Evolutionary conservation across 495 filamentous ascomycete genomes (phyloP), one percentile per base, ranked within the genome.

Genomic region (Aspergillus indologenus): DNA sequence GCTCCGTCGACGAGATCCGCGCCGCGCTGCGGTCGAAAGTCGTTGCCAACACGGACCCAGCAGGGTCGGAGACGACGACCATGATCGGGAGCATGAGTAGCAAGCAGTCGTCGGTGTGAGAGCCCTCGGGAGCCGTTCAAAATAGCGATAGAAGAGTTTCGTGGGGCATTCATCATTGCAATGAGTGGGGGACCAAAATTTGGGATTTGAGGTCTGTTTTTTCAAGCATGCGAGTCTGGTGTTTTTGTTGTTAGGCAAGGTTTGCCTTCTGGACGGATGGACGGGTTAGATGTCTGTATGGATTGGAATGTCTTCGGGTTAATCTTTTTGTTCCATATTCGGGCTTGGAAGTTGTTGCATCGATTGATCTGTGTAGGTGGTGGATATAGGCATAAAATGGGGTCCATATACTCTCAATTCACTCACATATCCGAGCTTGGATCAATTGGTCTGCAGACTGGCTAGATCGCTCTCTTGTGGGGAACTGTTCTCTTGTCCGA

Each of bases 1-100:
- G 82, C 53, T 81, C 77, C 53, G 78, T 86, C 56, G 74, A 74
- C 1, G 83, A 87, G 54, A 88, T 90, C 57, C 72, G 85, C 12
- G 70, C 70, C 15, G 81, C 82, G 2, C 66, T 88, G 54, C 69
- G 60, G 29, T 59, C 77, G 0, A 86, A 81, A 65, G 73, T 74
- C 12, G 61, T 75, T 57, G 66, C 68, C 4, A 70, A 60, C 48
- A 55, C 61, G 4, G 50, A 53, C 1, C 46, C 63, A 9, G 29
- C 66, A 8, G 54, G 22, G 8, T 73, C 71, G 0, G 67, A 73
- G 61, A 49, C 54, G 0, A 71, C 69, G 50, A 71, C 72, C 2
- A 22, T 69, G 11, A 29, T 61, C 5, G 62, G 62, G 5, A 67
- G 22, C 17, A 42, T 65, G 46, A 65, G 54, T 4, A 69, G 59